A percentile compares a stretch with the other conserved stretches of the same genome.
Evolutionary conservation across 768 basidiomycete genomes (phyloP).

Genomic region (Fistulinella prunicolor): DNA sequence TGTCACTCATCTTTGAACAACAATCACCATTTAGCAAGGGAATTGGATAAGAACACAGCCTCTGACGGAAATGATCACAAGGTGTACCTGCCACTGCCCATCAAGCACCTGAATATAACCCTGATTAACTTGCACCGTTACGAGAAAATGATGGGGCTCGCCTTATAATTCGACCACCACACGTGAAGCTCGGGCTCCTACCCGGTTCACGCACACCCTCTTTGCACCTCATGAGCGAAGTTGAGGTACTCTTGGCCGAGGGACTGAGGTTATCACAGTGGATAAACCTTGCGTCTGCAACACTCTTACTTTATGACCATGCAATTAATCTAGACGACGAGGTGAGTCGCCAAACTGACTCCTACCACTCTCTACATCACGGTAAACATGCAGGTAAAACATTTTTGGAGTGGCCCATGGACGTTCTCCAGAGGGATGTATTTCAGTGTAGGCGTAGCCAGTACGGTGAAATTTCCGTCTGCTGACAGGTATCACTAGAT

Average conservation of each 20-base stretch:
- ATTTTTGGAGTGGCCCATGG: conserved; percentile 15
- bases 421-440: conserved; percentile 9
- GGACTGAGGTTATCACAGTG: not conserved
- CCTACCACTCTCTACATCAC: not conserved
- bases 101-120: not conserved
- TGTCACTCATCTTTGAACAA: too few relatives aligned
- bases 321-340: conserved; percentile 4
- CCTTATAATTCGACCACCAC: conserved; percentile 1
- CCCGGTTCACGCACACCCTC: not conserved
- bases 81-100: not conserved
- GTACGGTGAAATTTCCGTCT: not conserved
- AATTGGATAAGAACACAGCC: too few relatives aligned
- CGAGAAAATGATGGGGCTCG: not conserved
- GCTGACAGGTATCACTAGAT: conserved; percentile 5
- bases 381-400: conserved; percentile 3
- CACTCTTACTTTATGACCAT: conserved; percentile 14
- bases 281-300: conserved; percentile 1
- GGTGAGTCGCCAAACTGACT: not conserved
- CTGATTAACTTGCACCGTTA: not conserved
- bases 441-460: conserved; percentile 2
- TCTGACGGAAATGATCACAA: not conserved
- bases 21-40: too few relatives aligned
- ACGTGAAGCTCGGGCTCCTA: too few relatives aligned
- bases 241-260: not conserved
- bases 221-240: not conserved